Evolutionary conservation across 2,329 filamentous ascomycete genomes (phyloP).

Genomic region (Trichoderma pleuroti): DNA sequence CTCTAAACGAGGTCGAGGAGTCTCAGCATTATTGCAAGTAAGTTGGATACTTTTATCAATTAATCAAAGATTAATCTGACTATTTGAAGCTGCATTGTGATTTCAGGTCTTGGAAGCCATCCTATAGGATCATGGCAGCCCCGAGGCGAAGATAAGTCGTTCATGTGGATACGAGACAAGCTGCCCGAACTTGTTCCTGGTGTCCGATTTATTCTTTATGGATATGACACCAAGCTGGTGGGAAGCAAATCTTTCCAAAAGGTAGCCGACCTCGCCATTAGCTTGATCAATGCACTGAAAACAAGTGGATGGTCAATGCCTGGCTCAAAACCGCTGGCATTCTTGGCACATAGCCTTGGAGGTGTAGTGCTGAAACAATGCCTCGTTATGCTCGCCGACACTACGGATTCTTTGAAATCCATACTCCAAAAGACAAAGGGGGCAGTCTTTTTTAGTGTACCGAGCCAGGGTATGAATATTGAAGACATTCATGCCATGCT

Average conservation of each 20-base stretch:
- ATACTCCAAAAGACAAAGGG: not conserved
- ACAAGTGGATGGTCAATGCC: not conserved
- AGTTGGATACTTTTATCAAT: no score
- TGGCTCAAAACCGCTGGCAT: not conserved
- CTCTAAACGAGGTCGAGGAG: not conserved
- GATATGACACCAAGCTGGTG: slow-evolving; percentile 5
- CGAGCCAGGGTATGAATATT: not conserved
- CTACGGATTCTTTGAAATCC: not conserved
- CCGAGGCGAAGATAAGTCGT: slow-evolving; percentile 1
- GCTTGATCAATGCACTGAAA: not conserved
- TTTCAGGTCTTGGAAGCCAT: slow-evolving; percentile 18
- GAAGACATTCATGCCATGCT: not conserved
- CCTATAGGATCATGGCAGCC: slow-evolving; percentile 20
- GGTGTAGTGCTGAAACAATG: slow-evolving; percentile 1
- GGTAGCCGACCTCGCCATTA: not conserved
- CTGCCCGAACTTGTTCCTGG: not conserved
- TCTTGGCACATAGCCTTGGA: slow-evolving; percentile 12
- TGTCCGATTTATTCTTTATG: slow-evolving; percentile 14
- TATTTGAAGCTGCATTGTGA: slow-evolving; percentile 6
- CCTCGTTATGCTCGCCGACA: not conserved
- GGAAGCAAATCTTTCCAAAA: not conserved
- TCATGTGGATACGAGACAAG: slow-evolving; percentile 19
- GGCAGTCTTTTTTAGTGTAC: not conserved
- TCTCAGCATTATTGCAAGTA: not conserved
- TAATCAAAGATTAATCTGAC: no score